Conservation (phyloP, 805 yeast genomes). For the Candida taoyuanica region DNA sequence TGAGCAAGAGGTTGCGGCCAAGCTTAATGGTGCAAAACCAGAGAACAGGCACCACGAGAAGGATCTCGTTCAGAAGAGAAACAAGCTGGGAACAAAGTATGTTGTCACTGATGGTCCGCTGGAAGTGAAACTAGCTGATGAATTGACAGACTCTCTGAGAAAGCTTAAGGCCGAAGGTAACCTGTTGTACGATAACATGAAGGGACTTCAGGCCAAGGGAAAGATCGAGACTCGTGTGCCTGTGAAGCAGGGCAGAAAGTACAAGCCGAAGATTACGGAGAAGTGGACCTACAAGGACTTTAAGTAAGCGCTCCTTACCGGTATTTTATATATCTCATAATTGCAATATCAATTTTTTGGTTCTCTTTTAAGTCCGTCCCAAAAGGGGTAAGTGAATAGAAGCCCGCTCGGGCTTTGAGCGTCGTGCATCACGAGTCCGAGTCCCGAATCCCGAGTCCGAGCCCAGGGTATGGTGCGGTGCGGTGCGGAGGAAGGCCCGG, state of each 20-base stretch:
- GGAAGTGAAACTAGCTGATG: constrained; percentile 84
- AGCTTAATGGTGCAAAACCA: constrained; percentile 24
- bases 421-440: no score
- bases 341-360: no score
- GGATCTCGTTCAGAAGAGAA: constrained; percentile 26
- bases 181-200: constrained; percentile 74
- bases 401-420: no score
- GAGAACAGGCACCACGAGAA: constrained; percentile 14
- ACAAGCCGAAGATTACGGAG: constrained; percentile 74
- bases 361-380: no score
- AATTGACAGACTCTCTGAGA: constrained; percentile 79
- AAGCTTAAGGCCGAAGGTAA: constrained; percentile 88
- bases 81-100: constrained; percentile 41
- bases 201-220: constrained; percentile 78
- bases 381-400: no score
- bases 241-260: constrained; percentile 55
- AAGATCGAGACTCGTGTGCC: constrained; percentile 81
- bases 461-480: no score
- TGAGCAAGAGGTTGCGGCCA: constrained; percentile 27
- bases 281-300: constrained; percentile 93
- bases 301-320: constrained; percentile 35
- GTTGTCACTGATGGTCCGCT: constrained; percentile 43
- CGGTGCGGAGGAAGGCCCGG: not conserved
- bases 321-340: no score
- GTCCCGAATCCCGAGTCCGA: no score